Percentiles rank a stretch among this genome's conserved stretches.
Evolutionary conservation across 805 yeast genomes (phyloP).

Genomic region (Lachancea cidri): DNA sequence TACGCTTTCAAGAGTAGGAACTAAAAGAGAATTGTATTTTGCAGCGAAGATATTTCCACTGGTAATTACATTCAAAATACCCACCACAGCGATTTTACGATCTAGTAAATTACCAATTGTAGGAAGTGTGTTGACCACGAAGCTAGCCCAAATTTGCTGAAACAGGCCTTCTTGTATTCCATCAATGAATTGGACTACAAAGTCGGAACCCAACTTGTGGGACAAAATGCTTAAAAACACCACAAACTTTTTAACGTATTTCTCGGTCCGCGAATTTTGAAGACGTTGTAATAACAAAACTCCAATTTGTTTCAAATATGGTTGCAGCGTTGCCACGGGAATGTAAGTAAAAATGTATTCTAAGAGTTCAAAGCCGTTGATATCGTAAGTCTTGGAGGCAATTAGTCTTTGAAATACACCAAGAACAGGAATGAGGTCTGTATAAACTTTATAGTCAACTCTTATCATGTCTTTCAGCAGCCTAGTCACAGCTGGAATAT

Average conservation of each 20-base stretch:
- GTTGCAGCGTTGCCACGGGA: conserved; percentile 45
- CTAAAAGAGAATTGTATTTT: conserved; percentile 38
- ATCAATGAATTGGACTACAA: conserved; percentile 61
- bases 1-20: conserved; percentile 41
- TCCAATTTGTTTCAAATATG: conserved; percentile 66
- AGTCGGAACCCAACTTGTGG: conserved; percentile 43
- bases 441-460: conserved; percentile 32
- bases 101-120: conserved; percentile 48
- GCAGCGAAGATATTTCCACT: conserved; percentile 33
- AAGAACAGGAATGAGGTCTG: conserved; percentile 67
- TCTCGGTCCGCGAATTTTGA: conserved; percentile 76
- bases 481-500: conserved; percentile 88
- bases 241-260: conserved; percentile 65
- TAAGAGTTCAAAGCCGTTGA: conserved; percentile 77
- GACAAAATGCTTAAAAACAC: conserved; percentile 55
- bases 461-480: conserved; percentile 62
- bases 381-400: conserved; percentile 77
- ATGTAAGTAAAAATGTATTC: conserved; percentile 60
- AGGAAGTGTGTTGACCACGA: conserved; percentile 38
- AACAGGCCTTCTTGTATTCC: conserved; percentile 60
- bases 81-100: conserved; percentile 49
- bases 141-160: conserved; percentile 43
- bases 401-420: conserved; percentile 96
- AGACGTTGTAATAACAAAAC: conserved; percentile 72
- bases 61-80: conserved; percentile 43